Percentiles rank a stretch among this genome's conserved stretches.
These are phyloP conservation scores for Pseudopithomyces maydicus DNA, from an alignment of 2,329 filamentous ascomycete species.

Conservation along the genomic window DNA sequence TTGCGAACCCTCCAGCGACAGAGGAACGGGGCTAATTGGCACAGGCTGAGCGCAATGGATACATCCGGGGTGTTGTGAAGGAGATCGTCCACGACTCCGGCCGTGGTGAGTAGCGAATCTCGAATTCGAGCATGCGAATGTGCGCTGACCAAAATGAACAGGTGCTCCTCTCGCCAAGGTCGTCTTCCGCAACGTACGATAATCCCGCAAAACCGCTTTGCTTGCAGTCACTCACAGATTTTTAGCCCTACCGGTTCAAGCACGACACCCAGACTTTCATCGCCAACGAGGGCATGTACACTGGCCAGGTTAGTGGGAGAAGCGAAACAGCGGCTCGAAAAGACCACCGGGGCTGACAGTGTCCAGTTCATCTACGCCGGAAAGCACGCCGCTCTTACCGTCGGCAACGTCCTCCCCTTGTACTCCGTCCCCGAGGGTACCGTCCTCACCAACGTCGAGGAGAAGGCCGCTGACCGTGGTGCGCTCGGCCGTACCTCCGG, in stretches of 20 bases:
- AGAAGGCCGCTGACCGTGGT: slow-evolving; percentile 97
- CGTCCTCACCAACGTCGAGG: slow-evolving; percentile 98
- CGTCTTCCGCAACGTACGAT: slow-evolving; percentile 77
- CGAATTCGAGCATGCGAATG: slow-evolving; percentile 12
- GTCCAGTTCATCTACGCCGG: slow-evolving; percentile 92
- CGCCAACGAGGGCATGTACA: slow-evolving; percentile 99
- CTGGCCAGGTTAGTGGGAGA: slow-evolving; percentile 70
- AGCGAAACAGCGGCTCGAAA: background rate
- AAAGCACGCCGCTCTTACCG: slow-evolving; percentile 95
- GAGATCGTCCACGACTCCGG: slow-evolving; percentile 99
- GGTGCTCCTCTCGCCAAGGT: slow-evolving; percentile 89
- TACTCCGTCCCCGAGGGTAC: slow-evolving; percentile 97
- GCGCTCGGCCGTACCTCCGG: slow-evolving; percentile 94
- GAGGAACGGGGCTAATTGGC: slow-evolving; percentile 42
- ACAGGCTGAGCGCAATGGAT: slow-evolving; percentile 87
- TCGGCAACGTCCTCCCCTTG: slow-evolving; percentile 97
- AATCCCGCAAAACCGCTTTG: slow-evolving; percentile 5
- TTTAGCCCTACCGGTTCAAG: slow-evolving; percentile 90
- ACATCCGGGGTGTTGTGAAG: slow-evolving; percentile 96
- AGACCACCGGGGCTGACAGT: slow-evolving; percentile 22
- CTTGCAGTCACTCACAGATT: slow-evolving; percentile 22
- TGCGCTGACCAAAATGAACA: slow-evolving; percentile 29
- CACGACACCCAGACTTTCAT: slow-evolving; percentile 99
- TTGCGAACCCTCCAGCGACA: slow-evolving; percentile 20
- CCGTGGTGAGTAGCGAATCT: slow-evolving; percentile 69